Conservation (phyloP, 495 filamentous ascomycete genomes). For the Penicillium malachiteum region DNA sequence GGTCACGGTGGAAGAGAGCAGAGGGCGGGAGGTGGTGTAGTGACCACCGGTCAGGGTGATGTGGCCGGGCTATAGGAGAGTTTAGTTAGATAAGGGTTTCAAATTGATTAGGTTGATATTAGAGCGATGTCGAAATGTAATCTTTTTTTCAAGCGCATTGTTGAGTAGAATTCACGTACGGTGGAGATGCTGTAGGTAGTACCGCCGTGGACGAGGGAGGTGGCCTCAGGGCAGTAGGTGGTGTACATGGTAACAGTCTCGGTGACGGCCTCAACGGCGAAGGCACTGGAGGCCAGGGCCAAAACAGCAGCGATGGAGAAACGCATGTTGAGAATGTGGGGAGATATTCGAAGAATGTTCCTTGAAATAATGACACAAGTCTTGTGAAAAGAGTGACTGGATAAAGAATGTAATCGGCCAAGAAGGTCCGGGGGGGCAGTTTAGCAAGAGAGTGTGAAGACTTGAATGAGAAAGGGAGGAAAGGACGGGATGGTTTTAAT, state of each 20-base stretch:
- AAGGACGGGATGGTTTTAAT: slow-evolving; percentile 14
- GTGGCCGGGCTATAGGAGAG: slow-evolving; percentile 58
- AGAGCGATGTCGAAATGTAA: not conserved
- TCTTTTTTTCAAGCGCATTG: not conserved
- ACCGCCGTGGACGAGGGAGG: slow-evolving; percentile 64
- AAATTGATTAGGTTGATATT: slow-evolving; percentile 4
- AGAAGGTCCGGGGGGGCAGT: slow-evolving; percentile 26
- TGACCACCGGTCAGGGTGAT: slow-evolving; percentile 66
- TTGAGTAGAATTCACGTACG: slow-evolving; percentile 42
- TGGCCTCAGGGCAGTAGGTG: slow-evolving; percentile 83
- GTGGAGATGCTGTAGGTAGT: slow-evolving; percentile 78
- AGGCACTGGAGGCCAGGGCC: slow-evolving; percentile 58
- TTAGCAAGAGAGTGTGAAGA: slow-evolving; percentile 22
- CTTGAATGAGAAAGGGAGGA: slow-evolving; percentile 17
- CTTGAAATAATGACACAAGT: slow-evolving; percentile 9
- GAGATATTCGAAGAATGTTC: slow-evolving; percentile 21
- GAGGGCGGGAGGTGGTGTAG: slow-evolving; percentile 68
- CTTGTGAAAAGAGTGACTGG: slow-evolving; percentile 24
- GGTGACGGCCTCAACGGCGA: slow-evolving; percentile 60
- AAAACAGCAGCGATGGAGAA: slow-evolving; percentile 75
- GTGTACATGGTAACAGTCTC: slow-evolving; percentile 77
- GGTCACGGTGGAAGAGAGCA: slow-evolving; percentile 60
- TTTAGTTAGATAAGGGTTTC: slow-evolving; percentile 11
- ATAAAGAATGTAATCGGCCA: slow-evolving; percentile 56
- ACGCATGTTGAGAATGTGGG: slow-evolving; percentile 72